phyloP scores from a whole-genome alignment of 2,329 filamentous ascomycete species.

The Pyricularia sp. region DNA sequence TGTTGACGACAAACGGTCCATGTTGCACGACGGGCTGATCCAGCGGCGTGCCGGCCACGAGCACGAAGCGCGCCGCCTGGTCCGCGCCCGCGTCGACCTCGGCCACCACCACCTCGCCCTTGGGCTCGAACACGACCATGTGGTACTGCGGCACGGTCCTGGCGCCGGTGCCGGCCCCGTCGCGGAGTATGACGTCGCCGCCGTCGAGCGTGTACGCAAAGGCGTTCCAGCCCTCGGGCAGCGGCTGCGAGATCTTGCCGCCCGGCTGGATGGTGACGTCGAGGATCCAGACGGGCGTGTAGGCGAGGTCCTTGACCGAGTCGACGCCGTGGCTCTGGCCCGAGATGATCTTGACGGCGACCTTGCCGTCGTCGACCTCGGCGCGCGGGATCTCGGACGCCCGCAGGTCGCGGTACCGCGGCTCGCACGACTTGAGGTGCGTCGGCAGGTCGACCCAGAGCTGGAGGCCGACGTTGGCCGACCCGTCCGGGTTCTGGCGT shows the following conservation, averaged over 20 bases:
- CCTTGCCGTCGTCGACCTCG: constrained; percentile 61
- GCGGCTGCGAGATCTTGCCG: constrained; percentile 61
- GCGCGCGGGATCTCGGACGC: constrained; percentile 70
- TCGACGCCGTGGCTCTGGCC: constrained; percentile 79
- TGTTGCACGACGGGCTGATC: constrained; percentile 78
- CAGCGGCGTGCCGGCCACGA: constrained; percentile 71
- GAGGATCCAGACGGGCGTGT: constrained; percentile 94
- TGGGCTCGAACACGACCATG: constrained; percentile 79
- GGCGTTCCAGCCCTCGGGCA: constrained; percentile 79
- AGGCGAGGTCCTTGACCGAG: constrained; percentile 75
- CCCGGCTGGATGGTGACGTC: constrained; percentile 76
- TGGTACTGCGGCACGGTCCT: constrained; percentile 61
- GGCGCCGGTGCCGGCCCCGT: constrained; percentile 35
- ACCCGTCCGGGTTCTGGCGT: constrained; percentile 64
- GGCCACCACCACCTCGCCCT: constrained; percentile 67
- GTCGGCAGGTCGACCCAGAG: constrained; percentile 89
- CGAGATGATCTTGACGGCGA: constrained; percentile 82
- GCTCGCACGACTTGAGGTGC: constrained; percentile 78
- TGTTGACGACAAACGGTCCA: constrained; percentile 73
- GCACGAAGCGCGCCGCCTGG: constrained; percentile 49
- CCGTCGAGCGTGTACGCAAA: constrained; percentile 84
- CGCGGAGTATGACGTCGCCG: constrained; percentile 49
- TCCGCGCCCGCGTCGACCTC: constrained; percentile 58
- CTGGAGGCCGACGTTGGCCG: constrained; percentile 78
- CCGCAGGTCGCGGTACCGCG: constrained; percentile 79